Evolutionary conservation across 495 filamentous ascomycete genomes (phyloP), one percentile per base, ranked within the genome.

Genomic region (Pyronema domesticum): DNA sequence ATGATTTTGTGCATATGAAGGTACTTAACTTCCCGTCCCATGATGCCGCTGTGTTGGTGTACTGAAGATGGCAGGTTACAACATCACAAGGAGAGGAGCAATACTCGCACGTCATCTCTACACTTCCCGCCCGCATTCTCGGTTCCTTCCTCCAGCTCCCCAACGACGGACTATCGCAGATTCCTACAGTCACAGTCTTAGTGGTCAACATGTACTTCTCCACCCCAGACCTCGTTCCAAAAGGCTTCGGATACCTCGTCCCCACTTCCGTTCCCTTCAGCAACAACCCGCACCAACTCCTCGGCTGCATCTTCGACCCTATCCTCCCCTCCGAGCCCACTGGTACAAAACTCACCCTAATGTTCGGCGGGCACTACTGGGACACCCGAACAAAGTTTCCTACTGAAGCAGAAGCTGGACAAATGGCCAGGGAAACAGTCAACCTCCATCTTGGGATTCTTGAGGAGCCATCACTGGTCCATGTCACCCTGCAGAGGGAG

Each of bases 291-390:
- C 86, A 95, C 64, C 71, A 76, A 45, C 81, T 81, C 1, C 78
- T 98, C 19, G 91, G 91, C 43, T 87, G 95, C 39, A 80, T 95
- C 54, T 95, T 96, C 65, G 88, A 94, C 61, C 23, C 23, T 30
- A 30, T 30, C 23, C 23, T 30, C 23, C 23, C 23, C 23, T 84
- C 81, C 0, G 78, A 87, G 46, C 74, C 83, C 46, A 73, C 71
- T n/a, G 86, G 86, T 35, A 95, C 86, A 13, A 94, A 94, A 65
- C 66, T 98, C 34, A 95, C 89, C 13, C 83, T 95, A 51, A 93
- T 98, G 84, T 68, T 96, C 18, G 91, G 91, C 49, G 91, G 91
- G 6, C 89, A 95, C 69, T 87, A 82, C 71, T 96, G 89, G 89
- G 78, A 85, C 58, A 73, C 66, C 40, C 67, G 73, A 18, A 64